Evolutionary conservation across 495 filamentous ascomycete genomes (phyloP).

Genomic region (Neurospora africana): DNA sequence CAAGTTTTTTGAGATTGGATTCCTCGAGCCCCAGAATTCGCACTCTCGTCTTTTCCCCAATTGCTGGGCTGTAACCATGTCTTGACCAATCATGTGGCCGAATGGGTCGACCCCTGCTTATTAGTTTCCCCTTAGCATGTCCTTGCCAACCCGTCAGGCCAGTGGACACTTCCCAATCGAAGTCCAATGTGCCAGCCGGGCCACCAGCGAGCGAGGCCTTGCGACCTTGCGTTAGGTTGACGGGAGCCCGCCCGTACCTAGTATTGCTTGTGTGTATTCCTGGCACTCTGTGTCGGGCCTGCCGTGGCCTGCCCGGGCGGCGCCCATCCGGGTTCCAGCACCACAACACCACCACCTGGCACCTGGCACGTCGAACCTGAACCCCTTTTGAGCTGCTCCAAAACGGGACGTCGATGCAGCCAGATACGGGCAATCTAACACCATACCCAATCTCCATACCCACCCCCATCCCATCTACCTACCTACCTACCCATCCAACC

Average conservation of each 20-base stretch:
- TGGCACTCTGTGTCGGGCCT: background rate
- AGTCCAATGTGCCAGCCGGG: conserved; percentile 8
- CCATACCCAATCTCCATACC: background rate
- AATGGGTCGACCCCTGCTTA: conserved; percentile 7
- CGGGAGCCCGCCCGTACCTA: background rate
- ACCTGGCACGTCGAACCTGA: conserved; percentile 7
- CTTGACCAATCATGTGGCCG: conserved; percentile 14
- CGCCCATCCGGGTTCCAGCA: background rate
- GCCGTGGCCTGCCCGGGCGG: background rate
- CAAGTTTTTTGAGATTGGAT: conserved; percentile 1
- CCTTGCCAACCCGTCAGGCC: conserved; percentile 8
- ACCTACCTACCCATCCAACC: background rate
- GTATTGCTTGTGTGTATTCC: background rate
- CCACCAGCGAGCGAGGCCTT: background rate
- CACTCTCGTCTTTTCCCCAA: background rate
- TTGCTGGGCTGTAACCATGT: background rate
- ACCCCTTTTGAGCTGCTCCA: conserved; percentile 24
- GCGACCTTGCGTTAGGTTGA: background rate
- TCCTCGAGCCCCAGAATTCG: background rate
- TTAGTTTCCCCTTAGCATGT: conserved; percentile 14
- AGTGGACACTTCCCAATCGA: conserved; percentile 6
- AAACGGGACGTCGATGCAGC: conserved; percentile 4
- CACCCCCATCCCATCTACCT: background rate
- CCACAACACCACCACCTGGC: conserved; percentile 1
- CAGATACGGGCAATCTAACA: conserved; percentile 13